Evolutionary conservation across 768 basidiomycete species (phyloP).

Genomic region (Hemileccinum rubropunctum): DNA sequence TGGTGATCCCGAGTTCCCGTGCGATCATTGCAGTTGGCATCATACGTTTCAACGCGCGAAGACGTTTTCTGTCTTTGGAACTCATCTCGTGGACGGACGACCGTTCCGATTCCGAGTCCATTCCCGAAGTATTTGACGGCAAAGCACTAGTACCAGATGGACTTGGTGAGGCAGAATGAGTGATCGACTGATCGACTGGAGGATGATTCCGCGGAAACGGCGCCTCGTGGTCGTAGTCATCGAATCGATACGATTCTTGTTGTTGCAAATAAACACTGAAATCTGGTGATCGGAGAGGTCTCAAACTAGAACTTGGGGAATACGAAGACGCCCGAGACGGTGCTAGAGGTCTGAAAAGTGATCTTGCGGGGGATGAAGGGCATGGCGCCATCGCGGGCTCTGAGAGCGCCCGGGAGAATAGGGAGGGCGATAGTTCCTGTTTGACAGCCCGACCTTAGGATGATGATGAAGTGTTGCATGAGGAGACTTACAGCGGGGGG

Average conservation of each 20-base stretch:
- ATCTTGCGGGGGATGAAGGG: slow-evolving; percentile 5
- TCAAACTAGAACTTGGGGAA: slow-evolving; percentile 2
- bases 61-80: slow-evolving; percentile 32
- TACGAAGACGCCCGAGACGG: slow-evolving; percentile 11
- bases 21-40: slow-evolving; percentile 54
- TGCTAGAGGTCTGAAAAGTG: neutral
- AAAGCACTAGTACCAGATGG: slow-evolving; percentile 17
- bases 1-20: slow-evolving; percentile 24
- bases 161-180: slow-evolving; percentile 13
- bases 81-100: slow-evolving; percentile 17
- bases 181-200: neutral
- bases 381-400: slow-evolving; percentile 10
- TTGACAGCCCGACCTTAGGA: neutral
- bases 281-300: slow-evolving; percentile 7
- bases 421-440: slow-evolving; percentile 9
- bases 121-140: slow-evolving; percentile 15
- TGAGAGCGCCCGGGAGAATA: slow-evolving; percentile 8
- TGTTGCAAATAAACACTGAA: slow-evolving; percentile 14
- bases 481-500: slow-evolving; percentile 13
- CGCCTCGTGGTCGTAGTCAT: slow-evolving; percentile 3
- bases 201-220: slow-evolving; percentile 3
- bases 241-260: slow-evolving; percentile 12
- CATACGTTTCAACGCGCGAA: slow-evolving; percentile 45
- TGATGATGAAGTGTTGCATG: neutral
- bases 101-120: slow-evolving; percentile 20